Conservation (phyloP, 768 basidiomycete genomes). For the Podaxis sp. region DNA sequence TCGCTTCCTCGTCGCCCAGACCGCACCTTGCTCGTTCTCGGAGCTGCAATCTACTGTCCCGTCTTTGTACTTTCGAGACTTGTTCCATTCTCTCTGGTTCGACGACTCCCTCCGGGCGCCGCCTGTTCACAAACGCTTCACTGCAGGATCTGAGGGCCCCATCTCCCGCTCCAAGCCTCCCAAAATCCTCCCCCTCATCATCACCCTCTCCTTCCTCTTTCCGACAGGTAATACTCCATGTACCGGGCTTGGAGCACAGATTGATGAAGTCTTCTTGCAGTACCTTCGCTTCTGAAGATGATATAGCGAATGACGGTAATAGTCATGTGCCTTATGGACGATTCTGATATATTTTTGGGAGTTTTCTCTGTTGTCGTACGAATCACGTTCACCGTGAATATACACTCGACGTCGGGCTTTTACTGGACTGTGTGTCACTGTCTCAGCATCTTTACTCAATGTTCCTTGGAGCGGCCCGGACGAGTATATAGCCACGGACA, state of each 20-base stretch:
- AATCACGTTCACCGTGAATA: neutral
- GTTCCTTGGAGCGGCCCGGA: neutral
- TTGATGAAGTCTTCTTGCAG: neutral
- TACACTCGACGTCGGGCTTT: neutral
- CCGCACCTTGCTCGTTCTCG: neutral
- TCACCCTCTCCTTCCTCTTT: constrained; percentile 5
- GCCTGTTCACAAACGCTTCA: neutral
- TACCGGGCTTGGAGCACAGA: constrained; percentile 11
- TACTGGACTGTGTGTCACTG: neutral
- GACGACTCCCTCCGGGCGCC: neutral
- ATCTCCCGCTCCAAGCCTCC: neutral
- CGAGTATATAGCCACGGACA: neutral
- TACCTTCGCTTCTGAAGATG: neutral
- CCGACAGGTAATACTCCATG: neutral
- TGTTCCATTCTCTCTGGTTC: neutral
- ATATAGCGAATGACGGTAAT: neutral
- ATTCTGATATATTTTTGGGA: constrained; percentile 4
- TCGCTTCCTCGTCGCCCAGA: neutral
- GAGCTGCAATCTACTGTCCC: neutral
- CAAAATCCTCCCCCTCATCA: neutral
- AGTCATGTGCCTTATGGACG: constrained; percentile 8
- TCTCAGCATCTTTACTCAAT: neutral
- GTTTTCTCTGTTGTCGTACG: neutral
- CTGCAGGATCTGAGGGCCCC: neutral
- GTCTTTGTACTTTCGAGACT: neutral